phyloP scores from a whole-genome alignment of 805 yeast genomes.

The Yamadazyma laniorum region DNA sequence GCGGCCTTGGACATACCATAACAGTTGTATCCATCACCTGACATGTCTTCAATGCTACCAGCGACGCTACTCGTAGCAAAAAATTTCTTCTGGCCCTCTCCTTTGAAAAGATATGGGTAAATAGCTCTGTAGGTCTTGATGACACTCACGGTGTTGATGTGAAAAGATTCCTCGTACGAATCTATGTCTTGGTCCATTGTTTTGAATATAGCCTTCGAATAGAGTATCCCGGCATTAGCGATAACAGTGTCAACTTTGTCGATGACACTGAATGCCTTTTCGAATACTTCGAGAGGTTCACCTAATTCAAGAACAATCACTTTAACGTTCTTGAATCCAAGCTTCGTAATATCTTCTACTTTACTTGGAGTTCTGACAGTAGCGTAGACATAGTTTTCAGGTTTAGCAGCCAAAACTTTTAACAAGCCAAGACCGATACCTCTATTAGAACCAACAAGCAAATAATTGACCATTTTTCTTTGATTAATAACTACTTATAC shows the following conservation, averaged over 20 bases:
- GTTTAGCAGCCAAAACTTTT: conserved; percentile 19
- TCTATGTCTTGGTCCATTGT: conserved; percentile 1
- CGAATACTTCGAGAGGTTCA: conserved; percentile 3
- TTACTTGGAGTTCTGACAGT: conserved; percentile 24
- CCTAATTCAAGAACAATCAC: conserved; percentile 8
- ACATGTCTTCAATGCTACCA: conserved; percentile 19
- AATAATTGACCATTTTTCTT: conserved; percentile 17
- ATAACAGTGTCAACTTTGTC: conserved; percentile 21
- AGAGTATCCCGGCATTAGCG: conserved; percentile 10
- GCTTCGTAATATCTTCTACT: conserved; percentile 9
- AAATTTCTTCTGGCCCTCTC: conserved; percentile 19
- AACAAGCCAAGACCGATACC: conserved; percentile 39
- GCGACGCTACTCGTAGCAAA: conserved; percentile 24
- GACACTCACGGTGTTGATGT: conserved; percentile 10
- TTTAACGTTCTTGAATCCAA: conserved; percentile 7
- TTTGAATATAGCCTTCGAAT: background rate
- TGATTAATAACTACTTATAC: too few relatives aligned
- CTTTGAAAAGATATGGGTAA: conserved; percentile 24
- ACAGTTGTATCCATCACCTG: conserved; percentile 17
- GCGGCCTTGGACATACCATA: conserved; percentile 41
- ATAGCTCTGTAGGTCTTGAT: conserved; percentile 22
- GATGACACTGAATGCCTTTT: conserved; percentile 9
- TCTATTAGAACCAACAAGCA: conserved; percentile 42
- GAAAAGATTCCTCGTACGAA: conserved; percentile 6
- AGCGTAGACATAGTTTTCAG: conserved; percentile 21